These are phyloP conservation scores for Diaporthe sp. DNA, from an alignment of 2,329 filamentous ascomycete genomes.

Conservation along the genomic window DNA sequence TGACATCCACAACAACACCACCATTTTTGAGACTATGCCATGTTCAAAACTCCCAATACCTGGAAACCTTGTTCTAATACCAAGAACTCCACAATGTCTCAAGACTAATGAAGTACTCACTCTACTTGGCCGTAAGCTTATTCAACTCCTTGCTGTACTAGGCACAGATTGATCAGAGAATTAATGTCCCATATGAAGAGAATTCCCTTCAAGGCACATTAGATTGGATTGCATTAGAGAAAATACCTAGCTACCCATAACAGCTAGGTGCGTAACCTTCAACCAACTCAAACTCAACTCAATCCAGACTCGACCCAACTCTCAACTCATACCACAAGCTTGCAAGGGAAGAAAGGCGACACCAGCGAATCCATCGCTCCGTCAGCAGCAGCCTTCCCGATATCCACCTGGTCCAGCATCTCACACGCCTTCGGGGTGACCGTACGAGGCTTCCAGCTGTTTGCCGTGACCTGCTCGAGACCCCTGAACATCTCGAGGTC, in stretches of 20 bases:
- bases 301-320: not conserved
- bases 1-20: not conserved
- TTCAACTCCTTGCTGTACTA: not conserved
- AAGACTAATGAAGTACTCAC: not conserved
- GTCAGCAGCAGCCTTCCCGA: not conserved
- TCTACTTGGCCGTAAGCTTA: no score
- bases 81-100: not conserved
- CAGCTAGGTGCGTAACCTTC: not conserved
- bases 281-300: not conserved
- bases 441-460: slow-evolving; percentile 39
- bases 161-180: not conserved
- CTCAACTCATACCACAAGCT: not conserved
- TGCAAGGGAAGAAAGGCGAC: slow-evolving; percentile 18
- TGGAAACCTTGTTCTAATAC: not conserved
- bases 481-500: slow-evolving; percentile 38
- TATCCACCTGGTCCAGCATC: slow-evolving; percentile 6
- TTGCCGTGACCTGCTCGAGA: slow-evolving; percentile 35
- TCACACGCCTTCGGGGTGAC: not conserved
- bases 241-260: not conserved
- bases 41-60: not conserved
- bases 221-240: slow-evolving; percentile 10
- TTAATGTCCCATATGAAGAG: not conserved
- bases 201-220: not conserved
- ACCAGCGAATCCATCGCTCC: not conserved
- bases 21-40: no score